These are phyloP conservation scores for Hibiscus syriacus DNA, from an alignment of 345 rosid genomes.

Conservation along the genomic window DNA sequence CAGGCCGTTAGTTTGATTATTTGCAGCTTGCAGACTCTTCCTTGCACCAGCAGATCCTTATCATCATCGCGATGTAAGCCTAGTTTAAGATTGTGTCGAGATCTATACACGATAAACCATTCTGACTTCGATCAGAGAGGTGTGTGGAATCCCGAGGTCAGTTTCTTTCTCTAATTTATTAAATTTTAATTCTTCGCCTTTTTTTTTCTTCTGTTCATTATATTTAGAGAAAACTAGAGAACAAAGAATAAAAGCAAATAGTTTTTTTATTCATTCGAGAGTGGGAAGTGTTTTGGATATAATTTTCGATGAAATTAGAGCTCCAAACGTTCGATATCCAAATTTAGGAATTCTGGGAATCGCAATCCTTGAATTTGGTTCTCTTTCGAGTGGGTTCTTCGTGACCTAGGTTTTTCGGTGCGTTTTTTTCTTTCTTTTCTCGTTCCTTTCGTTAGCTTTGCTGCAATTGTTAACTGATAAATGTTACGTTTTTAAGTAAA, in stretches of 20 bases:
- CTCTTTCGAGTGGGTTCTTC: not conserved
- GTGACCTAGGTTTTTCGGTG: constrained; percentile 9
- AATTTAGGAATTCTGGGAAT: not conserved
- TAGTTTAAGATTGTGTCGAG: not conserved
- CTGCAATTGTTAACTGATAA: not conserved
- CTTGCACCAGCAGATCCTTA: not conserved
- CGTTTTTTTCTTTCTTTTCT: not conserved
- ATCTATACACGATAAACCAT: constrained; percentile 30
- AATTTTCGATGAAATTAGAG: not conserved
- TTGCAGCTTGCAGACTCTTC: not conserved
- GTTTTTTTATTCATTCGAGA: not conserved
- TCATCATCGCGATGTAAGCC: not conserved
- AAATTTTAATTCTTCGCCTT: not conserved
- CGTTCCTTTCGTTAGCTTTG: not conserved
- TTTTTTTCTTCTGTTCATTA: not conserved
- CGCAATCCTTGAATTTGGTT: constrained; percentile 8
- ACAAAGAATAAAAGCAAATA: not conserved
- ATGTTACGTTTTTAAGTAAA: not conserved
- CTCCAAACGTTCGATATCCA: not conserved
- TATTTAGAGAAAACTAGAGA: not conserved
- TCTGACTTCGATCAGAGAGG: constrained; percentile 29
- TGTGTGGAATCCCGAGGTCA: constrained; percentile 21
- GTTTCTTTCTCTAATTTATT: not conserved
- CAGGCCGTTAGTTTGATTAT: not conserved
- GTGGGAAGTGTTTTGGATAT: not conserved